These are phyloP conservation scores for Solanum piurae DNA, from an alignment of 257 asterid genomes.

Conservation along the genomic window DNA sequence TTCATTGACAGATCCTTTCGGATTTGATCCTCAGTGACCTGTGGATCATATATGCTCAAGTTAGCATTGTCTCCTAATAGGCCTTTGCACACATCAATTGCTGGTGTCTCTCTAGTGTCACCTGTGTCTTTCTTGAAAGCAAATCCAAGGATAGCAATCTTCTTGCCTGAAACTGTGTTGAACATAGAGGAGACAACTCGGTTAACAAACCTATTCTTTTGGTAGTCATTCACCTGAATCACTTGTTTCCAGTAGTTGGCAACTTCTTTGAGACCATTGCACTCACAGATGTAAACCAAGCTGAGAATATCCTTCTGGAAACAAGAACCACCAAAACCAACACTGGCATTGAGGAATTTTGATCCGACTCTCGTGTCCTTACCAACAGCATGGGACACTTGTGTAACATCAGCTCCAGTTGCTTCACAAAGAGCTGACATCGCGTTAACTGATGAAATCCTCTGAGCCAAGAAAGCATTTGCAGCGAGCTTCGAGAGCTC, in stretches of 20 bases:
- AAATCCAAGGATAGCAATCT: constrained; percentile 28
- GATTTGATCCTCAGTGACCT: constrained; percentile 34
- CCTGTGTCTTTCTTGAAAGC: constrained; percentile 43
- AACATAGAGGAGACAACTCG: constrained; percentile 36
- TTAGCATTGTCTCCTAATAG: constrained; percentile 29
- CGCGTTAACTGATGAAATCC: constrained; percentile 27
- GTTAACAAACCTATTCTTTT: constrained; percentile 31
- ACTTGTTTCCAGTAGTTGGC: constrained; percentile 40
- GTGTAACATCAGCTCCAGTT: constrained; percentile 33
- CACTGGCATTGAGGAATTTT: constrained; percentile 36
- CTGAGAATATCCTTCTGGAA: constrained; percentile 39
- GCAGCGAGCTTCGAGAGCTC: constrained; percentile 23
- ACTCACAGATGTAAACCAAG: constrained; percentile 38
- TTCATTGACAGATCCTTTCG: constrained; percentile 29
- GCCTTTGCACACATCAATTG: constrained; percentile 37
- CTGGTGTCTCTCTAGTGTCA: constrained; percentile 38
- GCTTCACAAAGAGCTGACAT: constrained; percentile 40
- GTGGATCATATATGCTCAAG: constrained; percentile 40
- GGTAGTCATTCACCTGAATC: constrained; percentile 36
- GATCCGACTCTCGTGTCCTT: constrained; percentile 35
- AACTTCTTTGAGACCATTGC: constrained; percentile 36
- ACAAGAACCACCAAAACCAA: constrained; percentile 44
- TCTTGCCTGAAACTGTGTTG: constrained; percentile 33
- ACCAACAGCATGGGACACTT: constrained; percentile 31
- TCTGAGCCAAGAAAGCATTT: constrained; percentile 29